Percentiles rank a stretch among this genome's conserved stretches.
Conservation (phyloP, 371 early-diverging fungal species). For the Ordospora colligata region DNA sequence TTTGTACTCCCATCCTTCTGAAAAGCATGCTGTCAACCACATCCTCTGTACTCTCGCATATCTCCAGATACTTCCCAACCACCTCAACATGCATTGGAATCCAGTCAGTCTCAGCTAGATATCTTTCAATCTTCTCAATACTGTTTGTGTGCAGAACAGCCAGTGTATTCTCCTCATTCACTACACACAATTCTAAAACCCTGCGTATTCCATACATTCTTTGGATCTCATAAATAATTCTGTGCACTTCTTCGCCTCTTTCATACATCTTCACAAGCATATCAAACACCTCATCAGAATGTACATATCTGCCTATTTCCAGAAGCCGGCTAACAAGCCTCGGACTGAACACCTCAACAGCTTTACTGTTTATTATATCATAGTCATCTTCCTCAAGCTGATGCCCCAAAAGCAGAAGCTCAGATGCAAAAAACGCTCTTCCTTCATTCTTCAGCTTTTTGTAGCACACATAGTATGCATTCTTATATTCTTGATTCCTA, state of each 20-base stretch:
- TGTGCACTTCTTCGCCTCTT: neutral
- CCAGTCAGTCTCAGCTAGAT: neutral
- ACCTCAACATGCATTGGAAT: neutral
- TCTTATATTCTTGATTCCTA: neutral
- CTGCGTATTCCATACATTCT: neutral
- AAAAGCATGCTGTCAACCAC: neutral
- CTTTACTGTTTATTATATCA: neutral
- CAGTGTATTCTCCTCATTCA: neutral
- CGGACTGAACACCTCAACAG: neutral
- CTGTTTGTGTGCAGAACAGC: neutral
- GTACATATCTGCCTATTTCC: neutral
- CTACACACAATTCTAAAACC: neutral
- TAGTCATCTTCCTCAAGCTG: neutral
- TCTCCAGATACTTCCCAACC: neutral
- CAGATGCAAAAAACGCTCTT: neutral
- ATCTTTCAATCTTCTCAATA: neutral
- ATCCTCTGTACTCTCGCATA: neutral
- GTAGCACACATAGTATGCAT: neutral
- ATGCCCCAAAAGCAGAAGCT: neutral
- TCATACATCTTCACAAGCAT: neutral
- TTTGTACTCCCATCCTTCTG: neutral
- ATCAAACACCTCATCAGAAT: neutral
- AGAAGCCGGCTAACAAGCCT: neutral
- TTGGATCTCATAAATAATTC: slow-evolving; percentile 3
- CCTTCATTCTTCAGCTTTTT: neutral